Base-by-base conservation (phyloP, 1,139 yeast species). In the Nadsonia starkeyi-henricii region DNA sequence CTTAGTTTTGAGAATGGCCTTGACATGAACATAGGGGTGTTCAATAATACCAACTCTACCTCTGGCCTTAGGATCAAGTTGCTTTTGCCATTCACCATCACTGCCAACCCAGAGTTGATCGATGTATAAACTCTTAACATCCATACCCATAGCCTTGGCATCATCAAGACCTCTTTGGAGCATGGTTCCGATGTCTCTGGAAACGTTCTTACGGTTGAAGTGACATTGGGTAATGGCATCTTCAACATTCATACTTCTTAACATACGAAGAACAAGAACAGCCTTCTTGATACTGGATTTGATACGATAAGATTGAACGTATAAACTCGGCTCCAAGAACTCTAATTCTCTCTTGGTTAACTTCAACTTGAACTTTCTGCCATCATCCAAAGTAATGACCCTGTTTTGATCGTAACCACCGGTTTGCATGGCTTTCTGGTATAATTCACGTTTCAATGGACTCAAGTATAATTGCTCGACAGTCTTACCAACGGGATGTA, bases 221-320 rank as follows among this genome's bases (percentile, higher is more conserved):
- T 89, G 96, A 58, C 91, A 81, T 68, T 89, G 97, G 47, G 91
- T 85, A 55, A 91, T 83, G 50, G 97, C 97, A 46, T 77, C 77
- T 58, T 79, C 77, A 37, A 85, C 78, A 49, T 77, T 75, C 67
- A 82, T 69, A 44, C 83, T 82, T 48, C 83, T 68, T 51, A 89
- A 75, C 63, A 88, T 77, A 57, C 96, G 73, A 55, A 86, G 73
- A 48, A 88, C 84, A 44, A 79, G 72, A 13, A 89, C 86, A 46
- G 94, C 89, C 68, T 91, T 91, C 67, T 91, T 91, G 70, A 83
- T 77, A 3, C 95, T 81, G 23, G 88, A 77, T 64, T 88, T 85
- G 59, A 89, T 74, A 64, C 96, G 75, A 70, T 73, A 81, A 13
- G 95, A 83, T 60, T 79, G 74, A 51, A 85, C 66, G 65, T 78